Conservation (phyloP, 257 asterid species). For the Primulina tabacum region DNA sequence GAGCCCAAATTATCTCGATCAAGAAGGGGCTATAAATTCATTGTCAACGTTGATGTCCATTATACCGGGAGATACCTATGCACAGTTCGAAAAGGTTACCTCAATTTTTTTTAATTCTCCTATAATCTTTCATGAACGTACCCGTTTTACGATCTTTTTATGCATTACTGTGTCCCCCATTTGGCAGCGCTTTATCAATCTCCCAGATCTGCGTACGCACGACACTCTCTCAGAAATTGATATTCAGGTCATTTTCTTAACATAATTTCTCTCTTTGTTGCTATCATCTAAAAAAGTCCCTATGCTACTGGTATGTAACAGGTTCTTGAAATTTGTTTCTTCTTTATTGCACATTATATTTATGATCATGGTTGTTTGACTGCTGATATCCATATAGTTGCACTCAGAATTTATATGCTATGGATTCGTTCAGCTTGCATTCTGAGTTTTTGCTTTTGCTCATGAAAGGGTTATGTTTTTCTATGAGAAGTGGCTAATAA, state of each 20-base stretch:
- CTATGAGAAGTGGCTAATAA: constrained; percentile 17
- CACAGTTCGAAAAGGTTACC: constrained; percentile 83
- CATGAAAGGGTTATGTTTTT: neutral
- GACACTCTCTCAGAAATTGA: constrained; percentile 69
- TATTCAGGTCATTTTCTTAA: constrained; percentile 58
- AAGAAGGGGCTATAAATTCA: constrained; percentile 75
- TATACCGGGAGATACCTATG: constrained; percentile 72
- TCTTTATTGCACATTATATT: constrained; percentile 6
- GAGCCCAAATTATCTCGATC: constrained; percentile 61
- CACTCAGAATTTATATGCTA: too few species aligned
- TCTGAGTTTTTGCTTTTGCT: neutral
- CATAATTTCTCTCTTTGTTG: neutral
- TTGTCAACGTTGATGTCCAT: constrained; percentile 84
- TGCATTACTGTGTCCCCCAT: constrained; percentile 26
- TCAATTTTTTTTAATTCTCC: constrained; percentile 23
- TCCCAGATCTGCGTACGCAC: constrained; percentile 72
- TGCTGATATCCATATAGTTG: constrained; percentile 4
- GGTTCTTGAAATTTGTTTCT: constrained; percentile 5
- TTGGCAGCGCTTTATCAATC: constrained; percentile 66
- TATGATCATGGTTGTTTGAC: constrained; percentile 13
- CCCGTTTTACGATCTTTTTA: constrained; percentile 17
- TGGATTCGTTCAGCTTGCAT: neutral
- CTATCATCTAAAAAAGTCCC: neutral
- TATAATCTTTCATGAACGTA: constrained; percentile 13
- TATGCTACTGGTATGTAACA: neutral